Evolutionary conservation across 129 eudicot genomes (phyloP).

Genomic region (Silybum marianum): DNA sequence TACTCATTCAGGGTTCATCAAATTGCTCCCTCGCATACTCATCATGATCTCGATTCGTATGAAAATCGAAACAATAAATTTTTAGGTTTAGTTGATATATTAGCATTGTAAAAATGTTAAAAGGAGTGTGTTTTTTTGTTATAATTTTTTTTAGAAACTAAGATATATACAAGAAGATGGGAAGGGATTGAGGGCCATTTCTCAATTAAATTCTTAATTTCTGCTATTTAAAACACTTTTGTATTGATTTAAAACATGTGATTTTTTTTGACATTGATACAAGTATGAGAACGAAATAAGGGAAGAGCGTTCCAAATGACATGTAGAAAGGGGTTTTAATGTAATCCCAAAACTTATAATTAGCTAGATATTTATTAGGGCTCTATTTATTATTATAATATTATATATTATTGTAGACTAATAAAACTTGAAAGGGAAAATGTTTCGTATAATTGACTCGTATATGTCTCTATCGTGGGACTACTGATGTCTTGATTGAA

Average conservation of each 20-base stretch:
- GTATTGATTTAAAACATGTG: not conserved
- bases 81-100: constrained; percentile 33
- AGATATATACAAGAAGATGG: constrained; percentile 24
- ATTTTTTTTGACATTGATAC: no score
- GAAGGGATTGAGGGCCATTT: constrained; percentile 36
- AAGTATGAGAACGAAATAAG: no score
- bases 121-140: constrained; percentile 9
- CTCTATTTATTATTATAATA: not conserved
- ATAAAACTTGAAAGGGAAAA: constrained; percentile 16
- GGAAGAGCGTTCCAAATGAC: no score
- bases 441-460: constrained; percentile 19
- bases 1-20: constrained; percentile 62
- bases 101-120: constrained; percentile 41
- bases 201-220: constrained; percentile 17
- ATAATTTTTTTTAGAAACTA: constrained; percentile 13
- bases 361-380: not conserved
- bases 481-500: not conserved
- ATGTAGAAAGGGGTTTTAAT: not conserved
- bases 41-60: constrained; percentile 41
- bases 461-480: constrained; percentile 12
- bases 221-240: not conserved
- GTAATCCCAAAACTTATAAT: not conserved
- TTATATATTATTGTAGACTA: constrained; percentile 18
- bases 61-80: constrained; percentile 32
- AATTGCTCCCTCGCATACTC: constrained; percentile 69